These are phyloP conservation scores for Penicillium vulpinum DNA, from an alignment of 2,329 filamentous ascomycete species.

Conservation along the genomic window DNA sequence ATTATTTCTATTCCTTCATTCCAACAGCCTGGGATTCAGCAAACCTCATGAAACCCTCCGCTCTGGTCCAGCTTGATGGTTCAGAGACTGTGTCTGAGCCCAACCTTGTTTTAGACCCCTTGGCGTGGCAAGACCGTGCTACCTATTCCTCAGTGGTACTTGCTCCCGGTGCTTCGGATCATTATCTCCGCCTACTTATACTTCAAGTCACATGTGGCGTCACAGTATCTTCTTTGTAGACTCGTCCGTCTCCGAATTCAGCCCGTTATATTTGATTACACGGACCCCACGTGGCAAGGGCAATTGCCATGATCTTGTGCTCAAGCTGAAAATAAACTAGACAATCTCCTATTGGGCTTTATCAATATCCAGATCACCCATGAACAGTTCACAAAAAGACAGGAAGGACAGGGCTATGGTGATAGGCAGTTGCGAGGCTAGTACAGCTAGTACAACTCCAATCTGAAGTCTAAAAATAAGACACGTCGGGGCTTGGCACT, in stretches of 20 bases:
- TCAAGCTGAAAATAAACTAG: background rate
- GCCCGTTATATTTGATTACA: background rate
- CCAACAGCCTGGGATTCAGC: background rate
- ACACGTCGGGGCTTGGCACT: background rate
- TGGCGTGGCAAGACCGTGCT: background rate
- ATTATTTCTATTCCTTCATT: background rate
- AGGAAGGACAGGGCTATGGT: background rate
- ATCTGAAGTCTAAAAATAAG: conserved; percentile 9
- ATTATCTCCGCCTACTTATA: conserved; percentile 2
- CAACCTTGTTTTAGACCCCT: background rate
- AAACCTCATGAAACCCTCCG: background rate
- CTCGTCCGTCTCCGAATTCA: background rate
- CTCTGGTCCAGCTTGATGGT: background rate
- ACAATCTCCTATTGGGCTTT: background rate
- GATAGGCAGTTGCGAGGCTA: background rate
- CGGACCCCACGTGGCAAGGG: conserved; percentile 2
- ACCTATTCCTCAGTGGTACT: background rate
- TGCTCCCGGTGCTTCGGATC: conserved; percentile 1
- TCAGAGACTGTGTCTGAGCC: background rate
- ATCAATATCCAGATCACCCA: background rate
- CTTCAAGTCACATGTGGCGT: background rate
- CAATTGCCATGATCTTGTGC: background rate
- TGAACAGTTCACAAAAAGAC: background rate
- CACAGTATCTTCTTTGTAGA: background rate
- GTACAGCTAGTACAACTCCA: background rate